Conservation (phyloP, 495 filamentous ascomycete species). For the Aspergillus leporis region DNA sequence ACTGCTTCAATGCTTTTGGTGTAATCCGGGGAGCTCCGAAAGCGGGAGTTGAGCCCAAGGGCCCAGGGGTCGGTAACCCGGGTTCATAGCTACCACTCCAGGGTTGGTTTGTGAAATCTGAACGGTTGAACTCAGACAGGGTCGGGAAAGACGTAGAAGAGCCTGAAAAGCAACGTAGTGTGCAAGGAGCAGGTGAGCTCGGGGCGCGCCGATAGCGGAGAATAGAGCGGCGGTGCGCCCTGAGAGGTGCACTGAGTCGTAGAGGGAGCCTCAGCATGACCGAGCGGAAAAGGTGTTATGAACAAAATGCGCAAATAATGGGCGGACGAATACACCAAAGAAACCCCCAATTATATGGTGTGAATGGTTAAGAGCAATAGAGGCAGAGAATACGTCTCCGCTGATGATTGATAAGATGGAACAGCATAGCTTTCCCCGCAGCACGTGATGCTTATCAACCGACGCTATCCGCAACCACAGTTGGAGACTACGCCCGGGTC, state of each 20-base stretch:
- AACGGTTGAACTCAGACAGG: constrained; percentile 57
- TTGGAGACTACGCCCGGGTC: background rate
- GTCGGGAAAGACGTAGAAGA: constrained; percentile 37
- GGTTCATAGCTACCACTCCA: constrained; percentile 81
- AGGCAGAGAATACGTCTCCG: constrained; percentile 5
- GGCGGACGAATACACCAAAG: background rate
- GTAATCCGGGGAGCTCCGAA: constrained; percentile 73
- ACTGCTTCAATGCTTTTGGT: constrained; percentile 80
- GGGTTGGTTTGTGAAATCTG: constrained; percentile 63
- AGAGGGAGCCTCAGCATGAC: constrained; percentile 30
- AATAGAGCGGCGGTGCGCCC: constrained; percentile 14
- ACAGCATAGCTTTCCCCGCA: constrained; percentile 26
- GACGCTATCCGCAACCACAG: constrained; percentile 12
- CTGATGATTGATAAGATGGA: constrained; percentile 20
- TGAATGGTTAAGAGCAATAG: background rate
- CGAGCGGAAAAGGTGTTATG: constrained; percentile 6
- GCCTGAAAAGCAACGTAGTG: constrained; percentile 31
- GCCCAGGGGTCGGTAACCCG: constrained; percentile 57
- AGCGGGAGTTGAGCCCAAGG: constrained; percentile 55
- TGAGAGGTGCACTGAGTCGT: constrained; percentile 15
- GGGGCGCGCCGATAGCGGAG: constrained; percentile 26
- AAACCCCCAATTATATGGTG: background rate
- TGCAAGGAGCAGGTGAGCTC: background rate
- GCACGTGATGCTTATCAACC: constrained; percentile 23
- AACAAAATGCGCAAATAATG: background rate